phyloP scores from a whole-genome alignment of 305 asterid genomes.

The Solanum hybrid region DNA sequence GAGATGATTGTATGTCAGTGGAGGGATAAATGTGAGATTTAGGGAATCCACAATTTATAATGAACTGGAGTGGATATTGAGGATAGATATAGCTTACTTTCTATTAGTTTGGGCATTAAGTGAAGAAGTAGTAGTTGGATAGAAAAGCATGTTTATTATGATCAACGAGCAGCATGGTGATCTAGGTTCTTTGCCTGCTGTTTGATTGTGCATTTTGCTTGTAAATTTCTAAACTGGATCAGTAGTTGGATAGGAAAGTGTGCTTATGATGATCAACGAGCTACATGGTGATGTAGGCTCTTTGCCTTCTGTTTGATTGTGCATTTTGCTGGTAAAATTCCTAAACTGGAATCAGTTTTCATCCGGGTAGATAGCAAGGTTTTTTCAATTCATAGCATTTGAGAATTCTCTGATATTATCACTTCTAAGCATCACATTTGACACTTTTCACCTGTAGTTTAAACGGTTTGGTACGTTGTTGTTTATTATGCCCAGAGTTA shows the following conservation, averaged over 20 bases:
- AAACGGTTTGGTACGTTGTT: background rate
- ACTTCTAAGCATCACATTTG: background rate
- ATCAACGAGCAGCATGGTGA: background rate
- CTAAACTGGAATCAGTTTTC: background rate
- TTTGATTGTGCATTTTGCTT: background rate
- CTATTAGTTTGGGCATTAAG: rapidly evolving
- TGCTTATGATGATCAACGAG: background rate
- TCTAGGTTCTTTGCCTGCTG: background rate
- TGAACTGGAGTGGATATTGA: background rate
- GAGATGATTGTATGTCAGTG: background rate
- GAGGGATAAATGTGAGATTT: background rate
- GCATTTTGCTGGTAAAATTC: background rate
- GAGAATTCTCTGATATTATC: background rate
- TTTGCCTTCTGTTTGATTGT: background rate
- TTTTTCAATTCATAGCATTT: background rate
- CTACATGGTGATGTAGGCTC: background rate
- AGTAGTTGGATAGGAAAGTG: background rate
- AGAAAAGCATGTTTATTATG: background rate
- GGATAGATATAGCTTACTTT: background rate
- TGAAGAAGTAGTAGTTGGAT: background rate
- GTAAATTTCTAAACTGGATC: background rate
- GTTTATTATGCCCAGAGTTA: background rate
- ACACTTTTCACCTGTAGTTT: background rate
- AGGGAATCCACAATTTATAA: background rate
- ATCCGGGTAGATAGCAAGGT: background rate